phyloP scores from a whole-genome alignment of 106 monocot species.

The Ottelia alismoides region DNA sequence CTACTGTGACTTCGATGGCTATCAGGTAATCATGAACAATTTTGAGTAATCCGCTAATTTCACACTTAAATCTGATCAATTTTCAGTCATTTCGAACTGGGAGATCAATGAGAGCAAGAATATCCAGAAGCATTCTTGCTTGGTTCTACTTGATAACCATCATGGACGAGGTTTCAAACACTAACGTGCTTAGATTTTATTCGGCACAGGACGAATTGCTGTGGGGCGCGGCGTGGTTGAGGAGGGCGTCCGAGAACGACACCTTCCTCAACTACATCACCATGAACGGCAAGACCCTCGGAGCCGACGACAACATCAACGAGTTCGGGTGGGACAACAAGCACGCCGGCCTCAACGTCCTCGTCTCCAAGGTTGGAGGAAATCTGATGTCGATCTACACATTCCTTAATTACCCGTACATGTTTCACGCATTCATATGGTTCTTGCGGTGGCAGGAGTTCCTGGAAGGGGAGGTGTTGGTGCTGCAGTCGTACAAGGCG shows the following conservation, averaged over 20 bases:
- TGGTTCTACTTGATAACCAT: too few species aligned
- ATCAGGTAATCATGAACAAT: too few species aligned
- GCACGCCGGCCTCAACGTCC: constrained; percentile 86
- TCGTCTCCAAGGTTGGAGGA: constrained; percentile 53
- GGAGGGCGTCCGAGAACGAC: constrained; percentile 50
- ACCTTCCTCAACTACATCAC: constrained; percentile 61
- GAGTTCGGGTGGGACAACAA: constrained; percentile 99
- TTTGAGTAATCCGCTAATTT: too few species aligned
- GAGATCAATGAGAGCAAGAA: too few species aligned
- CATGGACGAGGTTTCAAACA: too few species aligned
- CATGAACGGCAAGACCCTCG: constrained; percentile 71
- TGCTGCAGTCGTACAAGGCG: constrained; percentile 78
- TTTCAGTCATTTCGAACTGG: too few species aligned
- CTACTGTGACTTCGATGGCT: constrained; percentile 93
- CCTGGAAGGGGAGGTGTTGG: constrained; percentile 43
- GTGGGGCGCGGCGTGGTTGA: constrained; percentile 91
- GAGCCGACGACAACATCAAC: constrained; percentile 61
- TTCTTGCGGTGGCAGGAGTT: constrained; percentile 44
- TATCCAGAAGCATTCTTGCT: too few species aligned
- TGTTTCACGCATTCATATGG: neutral
- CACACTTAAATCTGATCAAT: too few species aligned
- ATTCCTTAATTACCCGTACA: too few species aligned
- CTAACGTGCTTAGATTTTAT: too few species aligned
- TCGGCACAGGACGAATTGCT: constrained; percentile 96
- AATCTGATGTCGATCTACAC: neutral